Base-by-base conservation (phyloP, 495 filamentous ascomycete genomes). In the Pseudevernia furfuracea region DNA sequence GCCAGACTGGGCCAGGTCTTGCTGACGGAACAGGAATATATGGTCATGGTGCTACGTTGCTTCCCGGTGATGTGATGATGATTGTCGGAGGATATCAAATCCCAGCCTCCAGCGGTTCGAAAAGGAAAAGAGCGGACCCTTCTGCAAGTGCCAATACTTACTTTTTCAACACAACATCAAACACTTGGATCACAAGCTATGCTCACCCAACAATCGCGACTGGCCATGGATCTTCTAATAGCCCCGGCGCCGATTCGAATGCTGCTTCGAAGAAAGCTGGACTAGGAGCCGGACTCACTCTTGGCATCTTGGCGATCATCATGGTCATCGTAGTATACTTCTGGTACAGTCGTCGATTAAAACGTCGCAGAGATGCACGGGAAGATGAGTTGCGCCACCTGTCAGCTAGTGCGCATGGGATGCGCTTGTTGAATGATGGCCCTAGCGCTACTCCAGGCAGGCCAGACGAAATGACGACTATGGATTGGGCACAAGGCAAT, bases 61-160 rank as follows among this genome's bases (percentile, higher is more conserved):
- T 97, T 21, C 87, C 89, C 25, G 93, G 92, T 3, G 89, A 87
- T 66, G 82, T 96, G 0, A 90, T 97, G 89, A 89, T 97, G 88
- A 77, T 96, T 36, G 81, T 86, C 53, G 93, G 93, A 21, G 93
- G 93, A 3, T 91, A 89, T 66, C 77, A 70, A 14, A 95, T 96
- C 62, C 74, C 83, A 11, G 69, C 76, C 23, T 75, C 82, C 7
- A 68, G 66, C 30, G 43, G 32, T 32, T 70, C 76, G n/a, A 73
- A 72, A 5, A 74, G 70, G 8, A 82, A 77, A 73, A 74, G 73
- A 67, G 68, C 73, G 71, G 64, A 70, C 58, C 67, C 61, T 23
- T 64, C 67, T 59, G 61, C 63, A 36, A 86, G 81, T 66, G 75
- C 73, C 0, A 71, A 79, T 55, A 75, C 82, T 21, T 84, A 85